Evolutionary conservation across 176 grass and related monocot species (phyloP).

Genomic region (Poa annua): DNA sequence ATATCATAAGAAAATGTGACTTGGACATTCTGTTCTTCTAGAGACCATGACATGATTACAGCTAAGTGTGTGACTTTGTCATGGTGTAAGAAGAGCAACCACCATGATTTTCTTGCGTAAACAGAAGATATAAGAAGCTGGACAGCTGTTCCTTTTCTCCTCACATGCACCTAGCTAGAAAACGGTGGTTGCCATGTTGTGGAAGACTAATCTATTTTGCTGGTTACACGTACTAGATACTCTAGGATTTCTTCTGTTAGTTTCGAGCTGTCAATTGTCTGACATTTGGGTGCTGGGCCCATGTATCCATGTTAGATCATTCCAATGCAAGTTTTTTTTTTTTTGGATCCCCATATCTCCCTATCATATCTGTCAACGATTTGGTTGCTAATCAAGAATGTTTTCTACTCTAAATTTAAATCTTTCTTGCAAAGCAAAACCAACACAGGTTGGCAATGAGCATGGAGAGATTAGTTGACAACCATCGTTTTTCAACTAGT

Average conservation of each 20-base stretch:
- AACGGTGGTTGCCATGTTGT: background rate
- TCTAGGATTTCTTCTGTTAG: background rate
- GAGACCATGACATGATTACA: background rate
- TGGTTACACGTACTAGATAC: background rate
- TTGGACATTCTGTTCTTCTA: background rate
- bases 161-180: background rate
- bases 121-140: background rate
- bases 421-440: background rate
- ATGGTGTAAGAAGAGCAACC: background rate
- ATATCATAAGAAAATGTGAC: background rate
- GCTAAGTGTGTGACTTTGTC: background rate
- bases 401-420: background rate
- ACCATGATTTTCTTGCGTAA: background rate
- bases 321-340: background rate
- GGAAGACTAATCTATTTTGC: background rate
- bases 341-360: background rate
- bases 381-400: background rate
- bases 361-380: background rate
- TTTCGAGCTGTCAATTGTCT: background rate
- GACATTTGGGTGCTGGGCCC: background rate
- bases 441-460: background rate
- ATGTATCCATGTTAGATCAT: slow-evolving; percentile 3
- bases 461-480: background rate
- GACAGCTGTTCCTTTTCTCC: background rate
- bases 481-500: too few relatives aligned